These are phyloP conservation scores for Elymus sibiricus DNA, from an alignment of 176 grass and related monocot species.

Conservation along the genomic window DNA sequence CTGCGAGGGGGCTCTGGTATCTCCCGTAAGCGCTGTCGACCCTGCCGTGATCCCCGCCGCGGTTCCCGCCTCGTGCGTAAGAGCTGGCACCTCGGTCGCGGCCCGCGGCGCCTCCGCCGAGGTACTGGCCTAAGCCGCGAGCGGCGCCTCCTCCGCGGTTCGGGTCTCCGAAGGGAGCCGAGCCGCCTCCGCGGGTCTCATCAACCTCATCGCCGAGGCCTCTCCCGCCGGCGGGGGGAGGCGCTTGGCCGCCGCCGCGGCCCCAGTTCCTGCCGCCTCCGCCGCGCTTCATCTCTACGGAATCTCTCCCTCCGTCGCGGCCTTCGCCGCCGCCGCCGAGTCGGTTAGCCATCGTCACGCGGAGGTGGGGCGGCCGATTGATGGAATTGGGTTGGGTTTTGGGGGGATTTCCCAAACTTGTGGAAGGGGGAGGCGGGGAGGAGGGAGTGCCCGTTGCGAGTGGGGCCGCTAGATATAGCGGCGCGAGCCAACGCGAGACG, in stretches of 20 bases:
- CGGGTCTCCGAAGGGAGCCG: not conserved
- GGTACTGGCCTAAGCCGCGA: not conserved
- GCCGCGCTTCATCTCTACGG: not conserved
- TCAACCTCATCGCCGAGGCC: not conserved
- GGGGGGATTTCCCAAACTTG: not conserved
- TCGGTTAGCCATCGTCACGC: not conserved
- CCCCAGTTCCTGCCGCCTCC: not conserved
- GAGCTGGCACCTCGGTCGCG: not conserved
- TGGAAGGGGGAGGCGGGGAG: not conserved
- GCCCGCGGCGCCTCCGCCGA: not conserved
- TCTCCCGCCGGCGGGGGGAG: not conserved
- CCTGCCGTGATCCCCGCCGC: not conserved
- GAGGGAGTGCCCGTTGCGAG: not conserved
- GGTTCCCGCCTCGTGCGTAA: too few relatives aligned
- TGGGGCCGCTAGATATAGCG: not conserved
- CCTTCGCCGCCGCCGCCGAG: not conserved
- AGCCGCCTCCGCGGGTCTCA: not conserved
- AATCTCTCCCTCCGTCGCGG: not conserved
- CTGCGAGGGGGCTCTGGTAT: not conserved
- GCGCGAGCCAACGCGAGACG: not conserved
- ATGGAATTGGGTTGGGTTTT: not conserved
- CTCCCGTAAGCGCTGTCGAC: not conserved
- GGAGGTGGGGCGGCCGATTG: not conserved
- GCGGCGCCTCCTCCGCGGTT: not conserved
- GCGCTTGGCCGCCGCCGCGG: not conserved